These are phyloP conservation scores for Colletotrichum graminicola DNA, from an alignment of 2,329 filamentous ascomycete genomes.

Conservation along the genomic window DNA sequence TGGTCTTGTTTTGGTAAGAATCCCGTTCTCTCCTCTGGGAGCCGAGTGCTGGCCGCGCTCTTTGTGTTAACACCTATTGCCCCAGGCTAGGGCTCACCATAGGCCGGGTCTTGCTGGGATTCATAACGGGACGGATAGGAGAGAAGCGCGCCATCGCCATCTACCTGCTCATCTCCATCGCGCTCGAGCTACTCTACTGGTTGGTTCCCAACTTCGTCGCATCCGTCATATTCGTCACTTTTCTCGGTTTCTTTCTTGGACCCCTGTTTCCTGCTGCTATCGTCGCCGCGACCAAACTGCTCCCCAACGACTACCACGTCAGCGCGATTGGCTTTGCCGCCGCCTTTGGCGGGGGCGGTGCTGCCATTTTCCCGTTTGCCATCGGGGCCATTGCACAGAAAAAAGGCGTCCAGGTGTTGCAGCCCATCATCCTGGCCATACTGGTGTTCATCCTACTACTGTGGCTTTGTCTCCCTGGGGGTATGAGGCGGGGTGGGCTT, in stretches of 20 bases:
- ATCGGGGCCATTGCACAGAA: constrained; percentile 75
- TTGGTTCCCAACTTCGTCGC: constrained; percentile 82
- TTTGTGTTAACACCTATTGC: background rate
- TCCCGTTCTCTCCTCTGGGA: background rate
- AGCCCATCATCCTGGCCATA: constrained; percentile 66
- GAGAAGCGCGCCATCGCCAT: constrained; percentile 74
- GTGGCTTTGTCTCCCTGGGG: constrained; percentile 60
- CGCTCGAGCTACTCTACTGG: constrained; percentile 81
- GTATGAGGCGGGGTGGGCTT: constrained; percentile 54
- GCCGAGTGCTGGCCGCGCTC: no score
- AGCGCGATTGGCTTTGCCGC: constrained; percentile 85
- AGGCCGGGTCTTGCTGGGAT: constrained; percentile 79
- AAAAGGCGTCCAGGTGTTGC: constrained; percentile 67
- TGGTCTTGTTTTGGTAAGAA: constrained; percentile 80
- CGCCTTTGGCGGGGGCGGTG: constrained; percentile 81
- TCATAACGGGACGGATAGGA: constrained; percentile 79
- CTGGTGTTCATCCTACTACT: constrained; percentile 58
- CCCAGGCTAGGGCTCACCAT: constrained; percentile 76
- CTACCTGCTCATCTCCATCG: constrained; percentile 75
- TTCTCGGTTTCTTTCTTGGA: constrained; percentile 84
- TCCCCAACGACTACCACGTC: constrained; percentile 81
- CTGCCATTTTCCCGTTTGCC: constrained; percentile 74
- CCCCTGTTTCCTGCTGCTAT: constrained; percentile 83
- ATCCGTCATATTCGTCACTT: constrained; percentile 76
- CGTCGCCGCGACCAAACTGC: constrained; percentile 78